Conservation (phyloP, 139 green algal species). For the Chlorella sp. region DNA sequence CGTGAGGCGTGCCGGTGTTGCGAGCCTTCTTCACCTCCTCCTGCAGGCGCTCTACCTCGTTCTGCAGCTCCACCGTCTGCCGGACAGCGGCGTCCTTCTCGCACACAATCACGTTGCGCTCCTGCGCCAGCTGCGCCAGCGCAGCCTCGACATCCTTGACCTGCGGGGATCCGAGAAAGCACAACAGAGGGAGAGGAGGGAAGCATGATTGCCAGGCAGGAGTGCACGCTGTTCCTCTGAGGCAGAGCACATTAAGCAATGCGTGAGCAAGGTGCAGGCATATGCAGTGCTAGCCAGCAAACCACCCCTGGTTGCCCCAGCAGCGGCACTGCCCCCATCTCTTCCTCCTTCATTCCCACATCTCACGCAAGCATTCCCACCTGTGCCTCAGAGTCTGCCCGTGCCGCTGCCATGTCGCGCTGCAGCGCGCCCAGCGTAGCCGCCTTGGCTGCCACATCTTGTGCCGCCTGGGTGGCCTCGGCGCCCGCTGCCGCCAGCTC, state of each 20-base stretch:
- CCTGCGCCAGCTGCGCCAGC: not conserved
- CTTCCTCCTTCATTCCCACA: not conserved
- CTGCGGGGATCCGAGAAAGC: not conserved
- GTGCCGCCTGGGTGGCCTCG: not conserved
- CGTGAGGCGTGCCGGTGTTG: slow-evolving; percentile 8
- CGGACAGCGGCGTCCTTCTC: slow-evolving; percentile 21
- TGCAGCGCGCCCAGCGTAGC: not conserved
- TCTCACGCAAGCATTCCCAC: not conserved
- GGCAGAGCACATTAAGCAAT: no score
- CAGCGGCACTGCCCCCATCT: not conserved
- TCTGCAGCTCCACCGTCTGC: slow-evolving; percentile 22
- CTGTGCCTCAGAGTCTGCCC: not conserved
- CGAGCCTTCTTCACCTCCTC: slow-evolving; percentile 25
- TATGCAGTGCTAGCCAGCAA: not conserved
- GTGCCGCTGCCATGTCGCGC: not conserved
- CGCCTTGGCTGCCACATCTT: slow-evolving; percentile 7
- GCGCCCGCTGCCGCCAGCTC: not conserved
- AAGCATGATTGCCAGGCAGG: not conserved
- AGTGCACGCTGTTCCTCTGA: not conserved
- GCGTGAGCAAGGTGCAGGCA: not conserved
- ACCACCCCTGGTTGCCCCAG: not conserved
- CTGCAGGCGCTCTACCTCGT: slow-evolving; percentile 8
- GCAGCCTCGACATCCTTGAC: slow-evolving; percentile 6
- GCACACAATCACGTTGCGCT: slow-evolving; percentile 7
- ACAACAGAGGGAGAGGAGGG: not conserved